These are phyloP conservation scores for Carex scoparia DNA, from an alignment of 176 grass and related monocot species.

Conservation along the genomic window DNA sequence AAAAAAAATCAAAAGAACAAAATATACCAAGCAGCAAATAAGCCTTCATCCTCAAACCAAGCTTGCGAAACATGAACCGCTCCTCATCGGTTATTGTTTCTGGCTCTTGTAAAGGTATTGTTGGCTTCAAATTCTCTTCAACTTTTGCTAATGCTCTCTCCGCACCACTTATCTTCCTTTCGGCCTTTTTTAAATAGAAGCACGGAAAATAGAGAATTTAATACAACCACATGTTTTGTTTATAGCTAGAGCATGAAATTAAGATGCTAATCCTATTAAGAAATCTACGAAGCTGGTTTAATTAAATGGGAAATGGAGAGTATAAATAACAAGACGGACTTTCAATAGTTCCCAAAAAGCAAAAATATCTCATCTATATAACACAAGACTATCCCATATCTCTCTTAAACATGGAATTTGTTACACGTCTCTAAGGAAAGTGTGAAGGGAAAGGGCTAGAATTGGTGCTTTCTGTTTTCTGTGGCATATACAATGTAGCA, in stretches of 20 bases:
- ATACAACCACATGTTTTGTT: conserved; percentile 8
- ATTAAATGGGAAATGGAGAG: conserved; percentile 12
- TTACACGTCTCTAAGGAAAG: neutral
- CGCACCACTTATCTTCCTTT: conserved; percentile 66
- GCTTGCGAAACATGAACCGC: conserved; percentile 90
- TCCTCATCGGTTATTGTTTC: conserved; percentile 96
- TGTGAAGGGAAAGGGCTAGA: neutral
- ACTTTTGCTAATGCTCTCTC: conserved; percentile 78
- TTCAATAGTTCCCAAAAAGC: neutral
- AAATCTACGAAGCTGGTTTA: neutral
- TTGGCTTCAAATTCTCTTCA: conserved; percentile 73
- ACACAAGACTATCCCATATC: neutral
- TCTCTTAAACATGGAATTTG: neutral
- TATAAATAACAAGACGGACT: neutral
- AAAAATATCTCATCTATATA: neutral
- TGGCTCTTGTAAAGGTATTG: conserved; percentile 30
- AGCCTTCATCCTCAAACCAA: conserved; percentile 93
- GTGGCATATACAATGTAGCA: neutral
- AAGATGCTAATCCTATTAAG: conserved; percentile 4
- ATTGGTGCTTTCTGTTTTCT: neutral
- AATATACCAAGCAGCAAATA: conserved; percentile 77
- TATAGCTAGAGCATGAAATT: conserved; percentile 8
- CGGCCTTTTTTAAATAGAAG: conserved; percentile 41
- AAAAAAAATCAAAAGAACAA: neutral
- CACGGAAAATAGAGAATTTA: conserved; percentile 12